Evolutionary conservation across 2,329 filamentous ascomycete species (phyloP).

Genomic region (Aspergillus sp.): DNA sequence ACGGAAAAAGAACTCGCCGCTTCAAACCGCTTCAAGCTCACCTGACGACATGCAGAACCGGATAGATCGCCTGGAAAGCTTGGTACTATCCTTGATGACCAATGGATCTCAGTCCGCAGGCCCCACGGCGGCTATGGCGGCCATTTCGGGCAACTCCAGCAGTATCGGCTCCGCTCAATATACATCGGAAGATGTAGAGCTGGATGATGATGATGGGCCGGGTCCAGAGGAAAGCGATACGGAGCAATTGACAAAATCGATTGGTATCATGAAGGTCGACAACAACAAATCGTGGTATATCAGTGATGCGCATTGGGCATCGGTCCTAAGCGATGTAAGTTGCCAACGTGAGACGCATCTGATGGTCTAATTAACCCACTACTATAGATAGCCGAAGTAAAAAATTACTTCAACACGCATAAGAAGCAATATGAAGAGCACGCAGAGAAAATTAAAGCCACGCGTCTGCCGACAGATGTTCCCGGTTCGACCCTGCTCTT

Average conservation of each 20-base stretch:
- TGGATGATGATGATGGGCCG: conserved; percentile 55
- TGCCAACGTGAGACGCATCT: neutral
- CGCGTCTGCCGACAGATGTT: conserved; percentile 54
- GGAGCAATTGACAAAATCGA: conserved; percentile 68
- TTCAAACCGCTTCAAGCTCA: conserved; percentile 57
- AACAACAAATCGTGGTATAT: conserved; percentile 76
- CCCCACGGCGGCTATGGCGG: conserved; percentile 58
- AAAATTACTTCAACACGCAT: conserved; percentile 80
- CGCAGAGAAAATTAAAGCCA: conserved; percentile 70
- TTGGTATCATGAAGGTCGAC: conserved; percentile 82
- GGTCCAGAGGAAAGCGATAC: conserved; percentile 65
- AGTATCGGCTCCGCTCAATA: conserved; percentile 39
- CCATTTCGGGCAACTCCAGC: conserved; percentile 45
- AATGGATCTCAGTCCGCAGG: conserved; percentile 68
- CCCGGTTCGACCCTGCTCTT: conserved; percentile 77
- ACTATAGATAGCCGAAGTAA: conserved; percentile 78
- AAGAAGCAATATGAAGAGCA: conserved; percentile 87
- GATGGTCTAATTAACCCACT: conserved; percentile 8
- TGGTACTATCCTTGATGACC: conserved; percentile 93
- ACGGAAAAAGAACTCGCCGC: conserved; percentile 66
- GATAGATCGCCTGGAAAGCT: conserved; percentile 88
- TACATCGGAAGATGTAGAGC: conserved; percentile 35
- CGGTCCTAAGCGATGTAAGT: conserved; percentile 67
- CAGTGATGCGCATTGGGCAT: conserved; percentile 81
- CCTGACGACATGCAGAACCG: conserved; percentile 98